phyloP scores from a whole-genome alignment of 306 rosid species.

The Datisca glomerata region DNA sequence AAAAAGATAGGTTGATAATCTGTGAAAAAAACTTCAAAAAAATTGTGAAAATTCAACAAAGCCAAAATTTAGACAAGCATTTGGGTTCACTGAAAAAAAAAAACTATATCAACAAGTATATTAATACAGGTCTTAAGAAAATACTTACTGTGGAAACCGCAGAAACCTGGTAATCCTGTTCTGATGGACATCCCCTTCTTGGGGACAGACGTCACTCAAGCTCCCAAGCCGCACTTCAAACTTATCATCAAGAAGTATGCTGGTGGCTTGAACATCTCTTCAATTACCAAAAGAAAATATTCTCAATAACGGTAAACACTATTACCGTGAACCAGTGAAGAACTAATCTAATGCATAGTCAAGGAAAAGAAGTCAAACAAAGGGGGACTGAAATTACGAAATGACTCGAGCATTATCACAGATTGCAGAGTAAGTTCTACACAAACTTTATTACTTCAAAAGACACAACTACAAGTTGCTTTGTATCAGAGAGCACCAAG shows the following conservation, averaged over 20 bases:
- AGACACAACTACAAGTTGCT: too few species aligned
- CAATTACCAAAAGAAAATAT: slow-evolving; percentile 20
- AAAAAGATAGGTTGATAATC: background rate
- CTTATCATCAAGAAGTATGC: slow-evolving; percentile 91
- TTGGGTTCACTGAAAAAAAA: background rate
- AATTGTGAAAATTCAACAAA: too few species aligned
- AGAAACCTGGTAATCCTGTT: slow-evolving; percentile 66
- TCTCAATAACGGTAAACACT: background rate
- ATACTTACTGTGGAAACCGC: slow-evolving; percentile 58
- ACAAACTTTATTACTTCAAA: background rate
- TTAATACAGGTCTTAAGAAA: slow-evolving; percentile 2
- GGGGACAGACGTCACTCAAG: slow-evolving; percentile 61
- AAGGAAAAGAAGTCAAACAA: too few species aligned
- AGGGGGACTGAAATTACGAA: too few species aligned
- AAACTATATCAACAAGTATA: too few species aligned
- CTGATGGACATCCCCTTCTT: slow-evolving; percentile 83
- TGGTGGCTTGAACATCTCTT: slow-evolving; percentile 93
- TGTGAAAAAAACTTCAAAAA: background rate
- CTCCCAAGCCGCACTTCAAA: slow-evolving; percentile 94
- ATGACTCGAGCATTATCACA: background rate
- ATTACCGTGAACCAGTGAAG: too few species aligned
- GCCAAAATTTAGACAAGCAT: background rate
- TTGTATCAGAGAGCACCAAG: too few species aligned
- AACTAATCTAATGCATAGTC: too few species aligned
- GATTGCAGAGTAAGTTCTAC: background rate